Conservation (phyloP, 768 basidiomycete species). For the Gymnopilus dilepis region DNA sequence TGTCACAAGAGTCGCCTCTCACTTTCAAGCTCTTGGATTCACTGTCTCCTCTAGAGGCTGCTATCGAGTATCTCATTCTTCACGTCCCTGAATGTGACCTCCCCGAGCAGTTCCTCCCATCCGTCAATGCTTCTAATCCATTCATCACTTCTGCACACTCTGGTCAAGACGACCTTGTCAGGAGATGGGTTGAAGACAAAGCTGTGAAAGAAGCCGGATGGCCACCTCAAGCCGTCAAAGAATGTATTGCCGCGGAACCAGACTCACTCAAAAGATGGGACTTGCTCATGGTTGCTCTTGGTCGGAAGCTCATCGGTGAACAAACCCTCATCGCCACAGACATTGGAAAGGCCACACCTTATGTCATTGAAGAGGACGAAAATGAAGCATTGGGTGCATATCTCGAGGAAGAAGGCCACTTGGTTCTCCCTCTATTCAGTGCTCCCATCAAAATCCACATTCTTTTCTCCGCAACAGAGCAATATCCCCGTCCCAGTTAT, state of each 20-base stretch:
- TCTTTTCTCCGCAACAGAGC: slow-evolving; percentile 53
- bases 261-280: slow-evolving; percentile 54
- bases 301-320: slow-evolving; percentile 56
- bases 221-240: slow-evolving; percentile 72
- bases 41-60: slow-evolving; percentile 72
- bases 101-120: slow-evolving; percentile 71
- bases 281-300: slow-evolving; percentile 58
- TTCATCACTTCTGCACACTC: slow-evolving; percentile 72
- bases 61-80: slow-evolving; percentile 84
- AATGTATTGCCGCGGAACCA: slow-evolving; percentile 44
- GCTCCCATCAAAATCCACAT: slow-evolving; percentile 73
- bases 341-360: slow-evolving; percentile 27
- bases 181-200: slow-evolving; percentile 81
- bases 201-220: slow-evolving; percentile 85
- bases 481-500: slow-evolving; percentile 49
- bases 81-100: slow-evolving; percentile 89
- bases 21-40: slow-evolving; percentile 63
- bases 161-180: slow-evolving; percentile 66
- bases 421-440: slow-evolving; percentile 67
- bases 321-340: slow-evolving; percentile 29
- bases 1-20: slow-evolving; percentile 62
- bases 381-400: slow-evolving; percentile 61
- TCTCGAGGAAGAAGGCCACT: slow-evolving; percentile 48
- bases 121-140: slow-evolving; percentile 67
- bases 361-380: slow-evolving; percentile 49